Conservation (phyloP, 129 eudicot species). For the Silybum marianum region DNA sequence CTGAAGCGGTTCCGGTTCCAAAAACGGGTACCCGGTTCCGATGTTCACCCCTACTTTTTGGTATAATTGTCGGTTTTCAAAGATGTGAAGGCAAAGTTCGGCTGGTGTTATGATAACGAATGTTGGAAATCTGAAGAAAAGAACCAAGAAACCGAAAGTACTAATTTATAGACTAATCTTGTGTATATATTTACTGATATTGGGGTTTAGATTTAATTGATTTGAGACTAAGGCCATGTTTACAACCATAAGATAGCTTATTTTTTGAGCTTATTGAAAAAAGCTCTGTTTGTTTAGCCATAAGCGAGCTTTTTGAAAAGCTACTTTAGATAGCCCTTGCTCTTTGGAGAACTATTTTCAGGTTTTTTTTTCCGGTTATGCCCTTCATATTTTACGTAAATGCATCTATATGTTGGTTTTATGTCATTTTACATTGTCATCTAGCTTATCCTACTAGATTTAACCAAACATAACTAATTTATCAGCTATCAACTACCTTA, state of each 20-base stretch:
- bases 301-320: background rate
- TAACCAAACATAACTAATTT: too few relatives aligned
- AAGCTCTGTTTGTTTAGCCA: background rate
- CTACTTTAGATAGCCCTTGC: background rate
- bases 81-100: too few relatives aligned
- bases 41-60: too few relatives aligned
- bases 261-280: too few relatives aligned
- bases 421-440: too few relatives aligned
- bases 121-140: background rate
- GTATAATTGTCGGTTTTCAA: background rate
- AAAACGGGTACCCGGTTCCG: too few relatives aligned
- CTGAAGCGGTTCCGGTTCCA: too few relatives aligned
- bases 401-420: too few relatives aligned
- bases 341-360: background rate
- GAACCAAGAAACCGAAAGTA: background rate
- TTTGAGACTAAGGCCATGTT: background rate
- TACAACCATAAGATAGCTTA: background rate
- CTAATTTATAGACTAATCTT: background rate
- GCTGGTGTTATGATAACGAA: background rate
- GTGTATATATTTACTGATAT: background rate
- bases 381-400: background rate
- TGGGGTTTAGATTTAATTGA: background rate
- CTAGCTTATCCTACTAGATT: too few relatives aligned
- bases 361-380: background rate
- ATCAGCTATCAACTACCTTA: too few relatives aligned